Base-by-base conservation (phyloP, 1,139 yeast genomes). In the Entelexis sorbosivorans region DNA sequence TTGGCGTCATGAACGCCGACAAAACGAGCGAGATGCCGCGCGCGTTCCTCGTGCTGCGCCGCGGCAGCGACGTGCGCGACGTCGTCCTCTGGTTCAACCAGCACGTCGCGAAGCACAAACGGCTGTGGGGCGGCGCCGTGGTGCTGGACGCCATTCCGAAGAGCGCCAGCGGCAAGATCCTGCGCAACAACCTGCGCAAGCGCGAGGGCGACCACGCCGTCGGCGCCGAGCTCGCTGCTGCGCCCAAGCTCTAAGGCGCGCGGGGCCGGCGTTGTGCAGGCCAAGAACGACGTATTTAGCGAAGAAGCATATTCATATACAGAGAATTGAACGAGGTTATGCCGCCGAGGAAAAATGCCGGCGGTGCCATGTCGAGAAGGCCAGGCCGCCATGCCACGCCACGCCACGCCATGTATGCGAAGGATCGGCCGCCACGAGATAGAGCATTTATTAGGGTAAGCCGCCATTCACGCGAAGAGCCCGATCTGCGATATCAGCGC, bases 91-190 rank as follows among this genome's bases (percentile, higher is more conserved):
- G 69, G 69, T 64, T 69, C 56, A 69, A 68, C 50, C 50, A 48
- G 35, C 56, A 54, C 28, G 72, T 69, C 2, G 69, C 73, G 5
- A 56, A 61, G 45, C 72, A 69, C 59, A 69, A 69, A 60, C 59
- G 64, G 38, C 61, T 69, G 10, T 66, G 70, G 67, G 73, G 72
- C 7, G 73, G 73, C 1, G 56, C 66, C 20, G 70, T 68, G 6
- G 60, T 64, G 5, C 32, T 69, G 5, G 64, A 63, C 26, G 63
- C 50, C 19, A 60, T 69, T 38, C 73, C 73, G 28, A 69, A 69
- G 59, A 62, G 64, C 38, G 65, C 72, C 4, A 59, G 67, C 5
- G 73, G 73, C 13, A 69, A 69, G 62, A 69, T 69, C 34, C 60
- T 68, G 34, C 59, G 73, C 26, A 61, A 71, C 6, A 38, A 57